A percentile compares a stretch with the other conserved stretches of the same genome.
Conservation (phyloP, 2,329 filamentous ascomycete species). For the Kalaharituber pfeilii region DNA sequence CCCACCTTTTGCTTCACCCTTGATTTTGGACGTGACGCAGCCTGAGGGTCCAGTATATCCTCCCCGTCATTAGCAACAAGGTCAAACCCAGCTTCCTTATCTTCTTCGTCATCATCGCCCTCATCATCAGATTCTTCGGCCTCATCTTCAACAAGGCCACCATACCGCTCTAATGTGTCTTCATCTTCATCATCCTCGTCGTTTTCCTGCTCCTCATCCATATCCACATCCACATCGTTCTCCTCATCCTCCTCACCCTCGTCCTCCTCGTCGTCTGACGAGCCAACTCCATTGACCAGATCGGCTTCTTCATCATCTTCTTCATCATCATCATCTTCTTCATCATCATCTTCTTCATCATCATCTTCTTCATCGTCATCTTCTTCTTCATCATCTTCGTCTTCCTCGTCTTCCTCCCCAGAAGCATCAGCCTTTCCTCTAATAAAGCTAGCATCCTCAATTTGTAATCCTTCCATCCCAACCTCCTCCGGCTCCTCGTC, state of each 20-base stretch:
- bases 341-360: conserved; percentile 27
- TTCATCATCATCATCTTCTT: conserved; percentile 29
- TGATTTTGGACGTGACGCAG: no score
- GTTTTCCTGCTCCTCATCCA: conserved; percentile 37
- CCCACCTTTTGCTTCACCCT: no score
- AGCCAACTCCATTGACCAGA: no score
- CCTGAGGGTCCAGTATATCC: no score
- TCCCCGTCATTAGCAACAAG: no score
- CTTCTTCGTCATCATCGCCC: background rate
- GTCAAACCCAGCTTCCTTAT: no score
- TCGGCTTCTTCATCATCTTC: conserved; percentile 30
- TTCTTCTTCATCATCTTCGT: conserved; percentile 31
- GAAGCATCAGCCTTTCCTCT: conserved; percentile 32
- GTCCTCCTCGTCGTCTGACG: conserved; percentile 31
- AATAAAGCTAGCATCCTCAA: conserved; percentile 23
- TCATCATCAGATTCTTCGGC: conserved; percentile 27
- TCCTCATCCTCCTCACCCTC: conserved; percentile 35
- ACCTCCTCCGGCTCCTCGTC: conserved; percentile 29
- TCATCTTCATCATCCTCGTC: conserved; percentile 40
- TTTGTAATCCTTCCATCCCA: conserved; percentile 28
- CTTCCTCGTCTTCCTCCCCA: conserved; percentile 37
- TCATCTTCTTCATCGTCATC: conserved; percentile 23
- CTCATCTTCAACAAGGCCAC: conserved; percentile 17
- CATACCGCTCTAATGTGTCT: conserved; percentile 30
- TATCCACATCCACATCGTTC: conserved; percentile 39